These are phyloP conservation scores for Coemansia sp. DNA, from an alignment of 192 early-diverging fungal genomes.

Conservation along the genomic window DNA sequence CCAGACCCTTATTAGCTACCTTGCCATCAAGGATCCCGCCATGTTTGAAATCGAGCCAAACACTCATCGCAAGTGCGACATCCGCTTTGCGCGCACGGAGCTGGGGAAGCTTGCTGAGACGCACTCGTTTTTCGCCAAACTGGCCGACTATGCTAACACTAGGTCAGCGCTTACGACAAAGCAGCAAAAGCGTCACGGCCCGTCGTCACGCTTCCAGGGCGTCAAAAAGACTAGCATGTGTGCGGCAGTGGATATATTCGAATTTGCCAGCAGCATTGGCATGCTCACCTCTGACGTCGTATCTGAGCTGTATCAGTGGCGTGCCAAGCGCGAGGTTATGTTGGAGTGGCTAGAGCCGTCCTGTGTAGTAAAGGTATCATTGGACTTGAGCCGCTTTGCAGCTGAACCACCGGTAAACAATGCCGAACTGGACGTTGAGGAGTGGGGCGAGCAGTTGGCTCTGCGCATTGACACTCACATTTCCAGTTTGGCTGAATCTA, in stretches of 20 bases:
- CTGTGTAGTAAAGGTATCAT: conserved; percentile 25
- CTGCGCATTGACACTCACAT: conserved; percentile 30
- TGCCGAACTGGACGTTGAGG: neutral
- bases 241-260: conserved; percentile 31
- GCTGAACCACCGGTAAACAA: neutral
- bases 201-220: conserved; percentile 2
- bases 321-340: conserved; percentile 37
- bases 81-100: conserved; percentile 35
- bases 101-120: conserved; percentile 30
- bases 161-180: neutral
- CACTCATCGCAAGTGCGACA: conserved; percentile 31
- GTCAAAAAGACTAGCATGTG: conserved; percentile 2
- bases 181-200: neutral
- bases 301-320: conserved; percentile 45
- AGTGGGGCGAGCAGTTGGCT: conserved; percentile 26
- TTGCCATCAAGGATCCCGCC: conserved; percentile 30
- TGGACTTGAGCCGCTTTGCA: conserved; percentile 29
- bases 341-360: conserved; percentile 48
- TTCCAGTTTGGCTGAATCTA: conserved; percentile 11
- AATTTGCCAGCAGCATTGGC: conserved; percentile 15
- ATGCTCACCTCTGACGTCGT: conserved; percentile 15
- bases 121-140: conserved; percentile 24
- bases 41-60: conserved; percentile 28
- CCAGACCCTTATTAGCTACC: conserved; percentile 43
- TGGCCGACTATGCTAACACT: conserved; percentile 12